These are phyloP conservation scores for Termitomyces sp. DNA, from an alignment of 768 basidiomycete genomes.

Conservation along the genomic window DNA sequence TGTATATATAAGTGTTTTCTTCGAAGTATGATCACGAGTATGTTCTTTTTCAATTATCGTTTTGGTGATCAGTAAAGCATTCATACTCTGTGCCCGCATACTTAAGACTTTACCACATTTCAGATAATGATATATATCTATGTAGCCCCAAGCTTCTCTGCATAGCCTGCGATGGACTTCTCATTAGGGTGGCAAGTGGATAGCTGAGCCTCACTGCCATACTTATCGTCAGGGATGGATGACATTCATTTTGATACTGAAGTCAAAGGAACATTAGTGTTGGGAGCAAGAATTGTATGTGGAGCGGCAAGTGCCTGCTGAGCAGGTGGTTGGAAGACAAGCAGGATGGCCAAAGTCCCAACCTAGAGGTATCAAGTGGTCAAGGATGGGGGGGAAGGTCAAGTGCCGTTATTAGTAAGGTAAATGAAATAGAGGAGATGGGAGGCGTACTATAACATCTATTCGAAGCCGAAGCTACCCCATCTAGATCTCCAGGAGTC, in stretches of 20 bases:
- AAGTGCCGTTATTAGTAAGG: too few species aligned
- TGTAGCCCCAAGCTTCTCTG: not conserved
- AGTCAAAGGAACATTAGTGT: too few species aligned
- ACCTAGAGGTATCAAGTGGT: too few species aligned
- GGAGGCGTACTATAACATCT: not conserved
- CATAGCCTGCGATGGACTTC: not conserved
- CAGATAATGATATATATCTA: not conserved
- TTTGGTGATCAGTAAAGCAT: not conserved
- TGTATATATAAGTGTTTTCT: not conserved
- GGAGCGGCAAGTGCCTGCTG: too few species aligned
- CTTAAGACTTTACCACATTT: not conserved
- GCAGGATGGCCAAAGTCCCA: too few species aligned
- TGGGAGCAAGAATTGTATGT: too few species aligned
- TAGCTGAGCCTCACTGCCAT: not conserved
- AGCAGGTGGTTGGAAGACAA: too few species aligned
- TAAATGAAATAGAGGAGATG: too few species aligned
- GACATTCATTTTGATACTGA: too few species aligned
- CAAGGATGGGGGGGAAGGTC: too few species aligned
- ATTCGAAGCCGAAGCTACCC: not conserved
- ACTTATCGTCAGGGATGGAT: not conserved
- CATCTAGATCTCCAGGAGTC: not conserved
- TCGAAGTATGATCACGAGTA: not conserved
- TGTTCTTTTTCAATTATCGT: not conserved
- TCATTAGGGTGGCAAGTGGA: not conserved
- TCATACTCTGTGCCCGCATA: not conserved